phyloP scores from a whole-genome alignment of 768 basidiomycete genomes.

The Krasilnikovozyma curviuscula region DNA sequence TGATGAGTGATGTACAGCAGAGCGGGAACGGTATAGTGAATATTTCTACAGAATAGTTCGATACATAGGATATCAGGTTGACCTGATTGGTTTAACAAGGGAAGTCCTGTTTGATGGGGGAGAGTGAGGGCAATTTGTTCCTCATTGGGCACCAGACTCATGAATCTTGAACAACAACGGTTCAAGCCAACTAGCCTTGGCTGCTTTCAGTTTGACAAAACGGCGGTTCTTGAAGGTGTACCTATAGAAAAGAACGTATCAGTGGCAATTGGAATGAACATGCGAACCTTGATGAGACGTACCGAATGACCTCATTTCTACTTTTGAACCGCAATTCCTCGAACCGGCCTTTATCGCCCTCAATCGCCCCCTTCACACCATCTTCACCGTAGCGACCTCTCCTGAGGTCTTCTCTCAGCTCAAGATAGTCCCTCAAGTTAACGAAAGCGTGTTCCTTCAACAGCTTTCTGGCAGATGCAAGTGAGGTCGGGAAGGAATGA shows the following conservation, averaged over 20 bases:
- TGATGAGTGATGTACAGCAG: no score
- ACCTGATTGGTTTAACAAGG: no score
- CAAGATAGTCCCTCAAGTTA: slow-evolving; percentile 4
- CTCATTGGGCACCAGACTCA: no score
- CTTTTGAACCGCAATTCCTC: not conserved
- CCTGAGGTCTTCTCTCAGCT: not conserved
- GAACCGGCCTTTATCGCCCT: not conserved
- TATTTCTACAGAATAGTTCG: no score
- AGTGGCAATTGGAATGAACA: not conserved
- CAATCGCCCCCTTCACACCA: not conserved
- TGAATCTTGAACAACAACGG: slow-evolving; percentile 4
- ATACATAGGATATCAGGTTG: no score
- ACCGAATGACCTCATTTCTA: not conserved
- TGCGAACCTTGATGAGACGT: not conserved
- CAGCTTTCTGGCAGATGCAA: not conserved
- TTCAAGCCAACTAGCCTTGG: slow-evolving; percentile 1
- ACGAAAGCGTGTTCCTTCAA: slow-evolving; percentile 1
- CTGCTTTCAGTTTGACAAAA: not conserved
- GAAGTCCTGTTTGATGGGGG: no score
- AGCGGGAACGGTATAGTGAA: no score
- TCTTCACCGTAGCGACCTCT: not conserved
- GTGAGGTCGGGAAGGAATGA: slow-evolving; percentile 5
- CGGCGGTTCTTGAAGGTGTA: slow-evolving; percentile 2
- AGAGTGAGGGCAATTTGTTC: no score
- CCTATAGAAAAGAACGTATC: not conserved